Base-by-base conservation (phyloP, 2,329 filamentous ascomycete genomes). In the Fusarium pininemorale region DNA sequence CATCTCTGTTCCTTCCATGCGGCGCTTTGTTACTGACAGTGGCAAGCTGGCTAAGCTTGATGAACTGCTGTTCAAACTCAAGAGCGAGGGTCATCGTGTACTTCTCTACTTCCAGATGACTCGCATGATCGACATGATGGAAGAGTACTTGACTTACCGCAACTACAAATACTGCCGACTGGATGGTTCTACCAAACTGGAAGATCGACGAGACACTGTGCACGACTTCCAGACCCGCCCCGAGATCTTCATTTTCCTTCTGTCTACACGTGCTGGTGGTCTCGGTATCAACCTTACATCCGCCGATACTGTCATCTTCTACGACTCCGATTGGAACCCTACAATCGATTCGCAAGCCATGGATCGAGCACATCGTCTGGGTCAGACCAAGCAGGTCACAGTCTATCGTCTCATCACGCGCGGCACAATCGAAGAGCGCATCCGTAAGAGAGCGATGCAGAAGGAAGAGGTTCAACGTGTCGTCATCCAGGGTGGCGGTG, bases 101-200 rank as follows among this genome's bases (percentile, higher is more conserved):
- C 87, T 99, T 61, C 87, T 99, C 26, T 99, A 99, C 88, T 99
- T 99, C 93, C 96, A 99, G 87, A 99, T 99, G 96, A 99, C 96
- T 8, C 93, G 94, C 80, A 99, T 99, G 96, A 98, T 99, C 80
- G 96, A 99, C 82, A 87, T 99, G 69, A 98, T 98, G 94, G 96
- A 99, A 82, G 96, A 99, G 84, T 99, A 98, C 78, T 87, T 99
- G 67, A 98, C 96, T 1, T 98, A 98, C 85, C 94, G 96, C 81
- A 98, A 98, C 85, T 98, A 98, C 91, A 98, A 97, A 83, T 99
- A 98, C 85, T 97, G 96, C 79, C 94, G 96, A 69, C 89, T 99
- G 50, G 96, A 99, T 79, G 96, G 96, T 80, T 98, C 95, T 24
- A 99, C 96, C 48, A 99, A 98, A 83, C 89, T 99, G 58, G 96